These are phyloP conservation scores for Limtongia smithiae DNA, from an alignment of 805 yeast species.

Conservation along the genomic window DNA sequence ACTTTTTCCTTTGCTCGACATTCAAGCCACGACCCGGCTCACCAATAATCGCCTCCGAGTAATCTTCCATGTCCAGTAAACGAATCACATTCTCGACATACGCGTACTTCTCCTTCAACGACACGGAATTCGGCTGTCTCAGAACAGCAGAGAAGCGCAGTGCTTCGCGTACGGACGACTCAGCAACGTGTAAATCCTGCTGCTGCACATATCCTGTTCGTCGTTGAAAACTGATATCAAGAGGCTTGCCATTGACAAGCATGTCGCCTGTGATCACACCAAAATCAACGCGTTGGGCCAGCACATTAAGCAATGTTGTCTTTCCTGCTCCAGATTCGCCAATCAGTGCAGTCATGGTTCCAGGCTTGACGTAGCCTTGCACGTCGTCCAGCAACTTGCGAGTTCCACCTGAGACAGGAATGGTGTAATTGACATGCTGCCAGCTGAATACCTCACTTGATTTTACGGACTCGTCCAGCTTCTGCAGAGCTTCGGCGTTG, in stretches of 20 bases:
- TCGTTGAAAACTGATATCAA: slow-evolving; percentile 65
- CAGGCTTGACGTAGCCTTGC: slow-evolving; percentile 81
- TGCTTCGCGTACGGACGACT: slow-evolving; percentile 73
- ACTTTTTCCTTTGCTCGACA: slow-evolving; percentile 63
- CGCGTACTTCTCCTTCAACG: slow-evolving; percentile 55
- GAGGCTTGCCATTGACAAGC: slow-evolving; percentile 63
- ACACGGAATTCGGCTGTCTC: slow-evolving; percentile 58
- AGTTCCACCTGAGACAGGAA: slow-evolving; percentile 55
- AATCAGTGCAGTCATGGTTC: slow-evolving; percentile 72
- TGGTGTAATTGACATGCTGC: slow-evolving; percentile 68
- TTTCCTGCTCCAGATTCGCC: slow-evolving; percentile 82
- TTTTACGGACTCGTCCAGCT: slow-evolving; percentile 54
- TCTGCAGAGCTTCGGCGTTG: background rate
- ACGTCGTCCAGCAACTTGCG: slow-evolving; percentile 60
- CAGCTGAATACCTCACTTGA: slow-evolving; percentile 60
- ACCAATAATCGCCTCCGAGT: slow-evolving; percentile 78
- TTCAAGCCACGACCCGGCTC: slow-evolving; percentile 67
- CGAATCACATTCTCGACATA: slow-evolving; percentile 67
- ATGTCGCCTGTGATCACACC: slow-evolving; percentile 74
- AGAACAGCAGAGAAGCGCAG: slow-evolving; percentile 65
- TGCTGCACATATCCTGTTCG: slow-evolving; percentile 79
- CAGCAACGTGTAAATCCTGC: slow-evolving; percentile 68
- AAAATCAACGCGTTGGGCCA: slow-evolving; percentile 63
- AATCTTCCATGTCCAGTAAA: slow-evolving; percentile 61
- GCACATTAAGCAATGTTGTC: slow-evolving; percentile 62